A percentile compares a stretch with the other conserved stretches of the same genome.
Evolutionary conservation across 2,329 filamentous ascomycete species (phyloP).

Genomic region (Aspergillus fumigatiaffinis): DNA sequence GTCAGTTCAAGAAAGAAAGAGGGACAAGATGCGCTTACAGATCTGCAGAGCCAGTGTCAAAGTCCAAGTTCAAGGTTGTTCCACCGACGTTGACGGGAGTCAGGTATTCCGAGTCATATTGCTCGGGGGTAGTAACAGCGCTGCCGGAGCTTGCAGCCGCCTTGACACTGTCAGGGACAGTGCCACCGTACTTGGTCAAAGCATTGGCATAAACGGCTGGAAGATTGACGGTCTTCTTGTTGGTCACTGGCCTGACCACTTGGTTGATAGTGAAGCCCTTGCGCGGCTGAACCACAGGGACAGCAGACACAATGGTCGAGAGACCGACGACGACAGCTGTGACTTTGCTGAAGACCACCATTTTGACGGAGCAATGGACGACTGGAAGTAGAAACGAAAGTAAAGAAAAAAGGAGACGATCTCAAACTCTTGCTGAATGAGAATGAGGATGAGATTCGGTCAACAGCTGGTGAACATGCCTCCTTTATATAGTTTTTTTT

Average conservation of each 20-base stretch:
- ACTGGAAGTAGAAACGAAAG: slow-evolving; percentile 9
- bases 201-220: slow-evolving; percentile 26
- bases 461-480: slow-evolving; percentile 6
- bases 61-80: slow-evolving; percentile 61
- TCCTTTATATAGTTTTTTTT: slow-evolving; percentile 23
- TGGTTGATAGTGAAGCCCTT: slow-evolving; percentile 33
- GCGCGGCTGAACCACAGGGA: slow-evolving; percentile 21
- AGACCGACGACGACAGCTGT: slow-evolving; percentile 24
- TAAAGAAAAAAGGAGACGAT: slow-evolving; percentile 3
- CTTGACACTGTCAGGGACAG: slow-evolving; percentile 26
- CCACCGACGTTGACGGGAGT: slow-evolving; percentile 61
- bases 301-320: slow-evolving; percentile 25
- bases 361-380: slow-evolving; percentile 14
- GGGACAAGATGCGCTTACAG: slow-evolving; percentile 47
- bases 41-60: slow-evolving; percentile 68
- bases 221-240: slow-evolving; percentile 24
- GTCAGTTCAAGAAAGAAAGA: not conserved
- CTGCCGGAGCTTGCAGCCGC: slow-evolving; percentile 30
- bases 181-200: slow-evolving; percentile 27
- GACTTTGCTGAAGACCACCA: slow-evolving; percentile 34
- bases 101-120: slow-evolving; percentile 56
- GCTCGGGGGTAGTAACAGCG: slow-evolving; percentile 43
- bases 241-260: slow-evolving; percentile 15
- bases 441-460: slow-evolving; percentile 11
- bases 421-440: slow-evolving; percentile 8